Conservation (phyloP, 75 land plant species). For the Adiantum capillusveneris region DNA sequence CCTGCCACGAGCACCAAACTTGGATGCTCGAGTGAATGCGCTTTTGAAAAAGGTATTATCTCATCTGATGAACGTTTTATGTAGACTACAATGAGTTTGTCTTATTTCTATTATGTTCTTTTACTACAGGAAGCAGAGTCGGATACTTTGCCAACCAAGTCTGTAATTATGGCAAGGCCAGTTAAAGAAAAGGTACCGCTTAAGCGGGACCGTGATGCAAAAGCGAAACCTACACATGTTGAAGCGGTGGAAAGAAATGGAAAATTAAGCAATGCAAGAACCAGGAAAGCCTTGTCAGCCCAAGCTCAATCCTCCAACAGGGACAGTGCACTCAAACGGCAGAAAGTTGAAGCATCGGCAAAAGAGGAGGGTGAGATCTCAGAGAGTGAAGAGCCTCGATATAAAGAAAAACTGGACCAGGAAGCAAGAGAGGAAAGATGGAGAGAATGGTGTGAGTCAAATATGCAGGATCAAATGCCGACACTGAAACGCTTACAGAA, state of each 20-base stretch:
- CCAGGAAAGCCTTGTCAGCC: not conserved
- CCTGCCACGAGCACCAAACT: constrained; percentile 83
- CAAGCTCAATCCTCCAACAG: constrained; percentile 9
- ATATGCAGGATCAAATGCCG: constrained; percentile 65
- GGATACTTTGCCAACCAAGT: constrained; percentile 8
- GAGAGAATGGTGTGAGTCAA: constrained; percentile 93
- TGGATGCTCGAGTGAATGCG: constrained; percentile 85
- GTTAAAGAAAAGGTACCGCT: constrained; percentile 10
- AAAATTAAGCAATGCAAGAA: not conserved
- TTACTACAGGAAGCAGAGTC: not conserved
- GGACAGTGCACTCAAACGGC: constrained; percentile 32
- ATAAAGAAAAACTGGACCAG: constrained; percentile 43
- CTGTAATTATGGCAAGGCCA: constrained; percentile 12
- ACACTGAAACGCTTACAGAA: constrained; percentile 74
- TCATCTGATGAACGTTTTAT: no score
- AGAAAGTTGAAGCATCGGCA: constrained; percentile 47
- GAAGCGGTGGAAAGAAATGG: not conserved
- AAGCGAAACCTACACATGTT: not conserved
- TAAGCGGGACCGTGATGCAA: constrained; percentile 11
- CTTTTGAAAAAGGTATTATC: constrained; percentile 56
- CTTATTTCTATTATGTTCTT: not conserved
- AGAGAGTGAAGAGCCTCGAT: constrained; percentile 58
- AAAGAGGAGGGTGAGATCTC: constrained; percentile 99
- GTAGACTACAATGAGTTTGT: not conserved
- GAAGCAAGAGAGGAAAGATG: constrained; percentile 70